Evolutionary conservation across 805 yeast genomes (phyloP).

Genomic region (Wickerhamomyces bovis): DNA sequence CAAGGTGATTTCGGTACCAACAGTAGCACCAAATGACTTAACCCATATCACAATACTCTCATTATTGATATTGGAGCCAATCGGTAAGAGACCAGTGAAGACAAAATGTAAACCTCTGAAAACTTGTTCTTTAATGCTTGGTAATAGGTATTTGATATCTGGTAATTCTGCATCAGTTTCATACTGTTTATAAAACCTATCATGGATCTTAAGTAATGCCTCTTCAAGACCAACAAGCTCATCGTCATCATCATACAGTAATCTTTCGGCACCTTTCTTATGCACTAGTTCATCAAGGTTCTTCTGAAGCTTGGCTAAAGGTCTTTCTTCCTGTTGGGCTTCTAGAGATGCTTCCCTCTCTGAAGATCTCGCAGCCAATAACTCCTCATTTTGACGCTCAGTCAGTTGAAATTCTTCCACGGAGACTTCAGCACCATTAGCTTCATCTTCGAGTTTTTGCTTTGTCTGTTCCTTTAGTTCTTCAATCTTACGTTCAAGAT

Average conservation of each 20-base stretch:
- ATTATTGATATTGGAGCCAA: slow-evolving; percentile 62
- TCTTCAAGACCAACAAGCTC: slow-evolving; percentile 61
- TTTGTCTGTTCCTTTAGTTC: slow-evolving; percentile 27
- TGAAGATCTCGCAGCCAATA: slow-evolving; percentile 30
- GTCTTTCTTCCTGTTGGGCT: slow-evolving; percentile 76
- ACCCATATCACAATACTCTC: slow-evolving; percentile 94
- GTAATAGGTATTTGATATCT: slow-evolving; percentile 66
- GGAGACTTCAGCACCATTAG: not conserved
- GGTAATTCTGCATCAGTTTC: slow-evolving; percentile 45
- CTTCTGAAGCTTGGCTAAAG: slow-evolving; percentile 76
- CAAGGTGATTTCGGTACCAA: slow-evolving; percentile 62
- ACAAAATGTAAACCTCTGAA: slow-evolving; percentile 64
- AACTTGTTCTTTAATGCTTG: slow-evolving; percentile 62
- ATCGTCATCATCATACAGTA: slow-evolving; percentile 73
- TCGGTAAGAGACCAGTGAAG: slow-evolving; percentile 85
- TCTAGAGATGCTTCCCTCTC: slow-evolving; percentile 68
- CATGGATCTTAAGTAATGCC: slow-evolving; percentile 60
- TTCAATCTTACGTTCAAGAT: slow-evolving; percentile 21
- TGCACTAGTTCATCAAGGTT: slow-evolving; percentile 42
- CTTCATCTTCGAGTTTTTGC: slow-evolving; percentile 22
- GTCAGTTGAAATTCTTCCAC: slow-evolving; percentile 27
- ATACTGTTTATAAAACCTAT: slow-evolving; percentile 51
- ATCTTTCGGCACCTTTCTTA: slow-evolving; percentile 24
- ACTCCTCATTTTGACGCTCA: slow-evolving; percentile 28
- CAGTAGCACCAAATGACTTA: slow-evolving; percentile 82